Evolutionary conservation across 345 rosid genomes (phyloP).

Genomic region (Rhodamnia rubescens): DNA sequence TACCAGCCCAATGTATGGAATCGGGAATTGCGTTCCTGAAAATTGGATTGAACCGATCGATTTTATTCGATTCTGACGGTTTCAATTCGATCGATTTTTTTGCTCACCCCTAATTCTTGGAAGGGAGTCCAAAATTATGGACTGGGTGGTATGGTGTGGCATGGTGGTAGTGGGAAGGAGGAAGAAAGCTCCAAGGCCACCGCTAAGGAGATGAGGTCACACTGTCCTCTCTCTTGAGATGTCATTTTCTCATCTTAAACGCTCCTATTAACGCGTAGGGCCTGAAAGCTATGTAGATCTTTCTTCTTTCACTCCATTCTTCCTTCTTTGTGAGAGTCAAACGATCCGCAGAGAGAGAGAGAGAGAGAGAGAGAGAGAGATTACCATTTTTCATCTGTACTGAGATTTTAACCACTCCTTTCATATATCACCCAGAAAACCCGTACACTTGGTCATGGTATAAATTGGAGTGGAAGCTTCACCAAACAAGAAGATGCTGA

Average conservation of each 20-base stretch:
- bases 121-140: not conserved
- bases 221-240: conserved; percentile 34
- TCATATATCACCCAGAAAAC: not conserved
- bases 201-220: conserved; percentile 25
- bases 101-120: too few species aligned
- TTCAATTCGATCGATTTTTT: too few species aligned
- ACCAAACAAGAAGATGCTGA: not conserved
- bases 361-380: not conserved
- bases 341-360: not conserved
- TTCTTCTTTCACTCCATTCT: not conserved
- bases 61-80: too few species aligned
- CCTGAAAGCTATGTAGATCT: not conserved
- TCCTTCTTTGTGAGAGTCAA: not conserved
- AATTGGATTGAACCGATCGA: too few species aligned
- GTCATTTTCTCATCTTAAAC: conserved; percentile 64
- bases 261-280: conserved; percentile 7
- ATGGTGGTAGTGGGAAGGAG: not conserved
- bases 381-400: not conserved
- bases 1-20: too few species aligned
- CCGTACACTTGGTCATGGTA: not conserved
- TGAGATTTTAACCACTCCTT: not conserved
- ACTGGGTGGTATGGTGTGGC: not conserved
- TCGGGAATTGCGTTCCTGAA: too few species aligned
- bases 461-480: not conserved
- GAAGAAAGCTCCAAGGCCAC: conserved; percentile 34